phyloP scores from a whole-genome alignment of 306 rosid species.

The Quercus aquifolioides region DNA sequence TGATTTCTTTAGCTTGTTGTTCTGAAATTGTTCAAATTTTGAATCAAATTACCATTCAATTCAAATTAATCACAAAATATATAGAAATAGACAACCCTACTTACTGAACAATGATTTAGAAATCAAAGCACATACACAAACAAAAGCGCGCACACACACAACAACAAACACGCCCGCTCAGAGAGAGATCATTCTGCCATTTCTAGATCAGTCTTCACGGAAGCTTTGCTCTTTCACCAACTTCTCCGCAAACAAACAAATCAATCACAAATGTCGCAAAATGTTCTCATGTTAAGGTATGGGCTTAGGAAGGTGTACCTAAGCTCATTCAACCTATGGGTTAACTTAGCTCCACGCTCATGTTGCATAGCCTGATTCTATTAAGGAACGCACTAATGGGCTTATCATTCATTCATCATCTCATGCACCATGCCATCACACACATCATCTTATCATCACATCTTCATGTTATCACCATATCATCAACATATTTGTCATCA shows the following conservation, averaged over 20 bases:
- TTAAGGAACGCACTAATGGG: too few species aligned
- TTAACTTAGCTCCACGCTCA: too few species aligned
- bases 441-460: too few species aligned
- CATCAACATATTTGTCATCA: too few species aligned
- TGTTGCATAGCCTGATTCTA: too few species aligned
- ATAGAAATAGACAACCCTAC: not conserved
- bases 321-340: too few species aligned
- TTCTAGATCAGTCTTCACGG: slow-evolving; percentile 78
- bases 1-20: slow-evolving; percentile 73
- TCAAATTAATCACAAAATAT: not conserved
- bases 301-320: too few species aligned
- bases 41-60: not conserved
- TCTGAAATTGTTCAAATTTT: slow-evolving; percentile 41
- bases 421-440: too few species aligned
- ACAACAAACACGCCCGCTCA: not conserved
- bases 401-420: too few species aligned
- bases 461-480: too few species aligned
- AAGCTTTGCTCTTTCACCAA: slow-evolving; percentile 81
- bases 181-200: slow-evolving; percentile 56
- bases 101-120: not conserved
- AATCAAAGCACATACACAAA: not conserved
- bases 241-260: slow-evolving; percentile 53
- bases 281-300: not conserved
- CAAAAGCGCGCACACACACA: not conserved
- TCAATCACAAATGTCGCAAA: slow-evolving; percentile 15